These are phyloP conservation scores for Camelina sativa DNA, from an alignment of 345 rosid species.

Conservation along the genomic window DNA sequence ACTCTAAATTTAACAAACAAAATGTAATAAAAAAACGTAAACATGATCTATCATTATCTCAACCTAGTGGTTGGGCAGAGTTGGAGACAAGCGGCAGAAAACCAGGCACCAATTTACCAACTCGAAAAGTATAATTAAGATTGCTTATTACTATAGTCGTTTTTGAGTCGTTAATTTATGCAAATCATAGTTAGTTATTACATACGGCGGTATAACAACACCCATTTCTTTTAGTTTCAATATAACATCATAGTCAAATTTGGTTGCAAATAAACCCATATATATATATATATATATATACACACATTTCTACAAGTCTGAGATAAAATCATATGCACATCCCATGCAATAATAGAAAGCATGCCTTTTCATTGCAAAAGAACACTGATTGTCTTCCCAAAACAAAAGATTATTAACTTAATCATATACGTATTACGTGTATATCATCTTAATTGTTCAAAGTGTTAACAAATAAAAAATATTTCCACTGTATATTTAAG, in stretches of 20 bases:
- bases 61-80: slow-evolving; percentile 31
- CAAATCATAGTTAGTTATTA: too few species aligned
- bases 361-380: slow-evolving; percentile 3
- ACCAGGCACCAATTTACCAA: slow-evolving; percentile 40
- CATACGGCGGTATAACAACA: too few species aligned
- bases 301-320: not conserved
- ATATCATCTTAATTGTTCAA: not conserved
- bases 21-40: not conserved
- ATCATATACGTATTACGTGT: too few species aligned
- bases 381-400: too few species aligned
- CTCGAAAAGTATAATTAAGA: slow-evolving; percentile 15
- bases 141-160: not conserved
- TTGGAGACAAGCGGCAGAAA: slow-evolving; percentile 45
- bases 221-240: too few species aligned
- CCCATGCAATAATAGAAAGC: not conserved
- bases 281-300: not conserved
- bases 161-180: slow-evolving; percentile 1
- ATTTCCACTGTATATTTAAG: not conserved
- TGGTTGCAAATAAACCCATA: slow-evolving; percentile 9
- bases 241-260: not conserved
- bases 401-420: not conserved
- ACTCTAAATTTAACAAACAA: not conserved
- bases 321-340: too few species aligned
- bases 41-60: slow-evolving; percentile 21
- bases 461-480: slow-evolving; percentile 6